Evolutionary conservation across 2,329 filamentous ascomycete genomes (phyloP), one percentile per base, ranked within the genome.

Genomic region (Penicillium sp.): DNA sequence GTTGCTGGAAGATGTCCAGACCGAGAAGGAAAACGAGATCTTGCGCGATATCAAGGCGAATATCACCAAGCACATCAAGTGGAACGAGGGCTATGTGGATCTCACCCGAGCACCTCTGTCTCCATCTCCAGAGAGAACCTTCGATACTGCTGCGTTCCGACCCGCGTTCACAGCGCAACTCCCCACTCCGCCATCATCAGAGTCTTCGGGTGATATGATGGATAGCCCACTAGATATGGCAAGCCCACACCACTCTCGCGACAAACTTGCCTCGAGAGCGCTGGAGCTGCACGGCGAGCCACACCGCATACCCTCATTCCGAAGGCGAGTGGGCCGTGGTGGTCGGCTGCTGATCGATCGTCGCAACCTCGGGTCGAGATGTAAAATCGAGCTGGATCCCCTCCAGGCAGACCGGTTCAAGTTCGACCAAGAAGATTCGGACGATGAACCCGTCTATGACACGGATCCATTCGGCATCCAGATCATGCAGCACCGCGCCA

Each of bases 41-140:
- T 79, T 85, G 52, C 77, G 78, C 54, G 89, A 94, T 62, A 88
- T 97, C 65, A 87, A 94, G 67, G 82, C 82, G 59, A 91, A 94
- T 69, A 83, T 94, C 44, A 79, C 85, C 60, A 91, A 93, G 69
- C 91, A 96, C 71, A 82, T 86, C 59, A 84, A 86, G 66, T 96
- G 91, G 89, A 96, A 96, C 70, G 79, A 87, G 59, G 86, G 87
- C 63, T 89, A 88, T 74, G 80, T 94, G 60, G 90, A 97, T 72
- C 78, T 89, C 65, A 96, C 91, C 51, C 83, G 85, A 72, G 84
- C 85, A 55, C 89, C 91, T 41, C 79, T 97, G 55, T 88, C 87
- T 41, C 89, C 89, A 18, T 81, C 87, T 35, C 76, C 81, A 61
- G 85, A 88, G 49, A 76, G 80, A 56, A 75, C 72, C 34, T 74